phyloP scores from a whole-genome alignment of 352 stramenopile genomes.

The Elongisporangium anandrum region DNA sequence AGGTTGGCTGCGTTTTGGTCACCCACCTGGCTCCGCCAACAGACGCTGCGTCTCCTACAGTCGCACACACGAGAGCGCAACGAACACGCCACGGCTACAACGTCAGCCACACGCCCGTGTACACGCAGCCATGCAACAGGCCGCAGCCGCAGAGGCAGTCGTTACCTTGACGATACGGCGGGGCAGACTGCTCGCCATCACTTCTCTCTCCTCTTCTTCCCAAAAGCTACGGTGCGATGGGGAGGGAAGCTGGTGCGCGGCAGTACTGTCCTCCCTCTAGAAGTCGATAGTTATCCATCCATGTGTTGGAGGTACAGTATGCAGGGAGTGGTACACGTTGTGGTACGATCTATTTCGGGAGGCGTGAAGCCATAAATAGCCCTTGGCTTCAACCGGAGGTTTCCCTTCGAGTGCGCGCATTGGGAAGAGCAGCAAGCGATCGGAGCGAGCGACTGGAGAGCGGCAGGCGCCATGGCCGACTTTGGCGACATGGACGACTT shows the following conservation, averaged over 20 bases:
- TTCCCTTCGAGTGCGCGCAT: background rate
- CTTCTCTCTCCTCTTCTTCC: constrained; percentile 7
- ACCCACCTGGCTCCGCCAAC: constrained; percentile 88
- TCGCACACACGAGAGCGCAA: background rate
- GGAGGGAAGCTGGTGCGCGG: background rate
- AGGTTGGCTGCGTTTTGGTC: background rate
- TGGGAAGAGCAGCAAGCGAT: background rate
- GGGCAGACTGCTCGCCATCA: constrained; percentile 57
- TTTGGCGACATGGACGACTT: constrained; percentile 81
- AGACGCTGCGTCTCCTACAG: constrained; percentile 93
- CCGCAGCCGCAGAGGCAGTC: no score
- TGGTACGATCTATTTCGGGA: background rate
- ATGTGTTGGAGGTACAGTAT: background rate
- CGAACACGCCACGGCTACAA: background rate
- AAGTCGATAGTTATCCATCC: background rate
- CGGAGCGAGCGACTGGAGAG: background rate
- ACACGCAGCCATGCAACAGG: background rate
- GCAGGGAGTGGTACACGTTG: background rate
- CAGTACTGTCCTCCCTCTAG: background rate
- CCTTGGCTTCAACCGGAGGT: background rate
- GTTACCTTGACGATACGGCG: constrained; percentile 78
- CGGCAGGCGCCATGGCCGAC: constrained; percentile 41
- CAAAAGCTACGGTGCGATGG: constrained; percentile 2
- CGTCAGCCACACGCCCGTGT: constrained; percentile 1
- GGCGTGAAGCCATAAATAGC: background rate